These are phyloP conservation scores for Hypericum perforatum DNA, from an alignment of 345 rosid genomes.

Conservation along the genomic window DNA sequence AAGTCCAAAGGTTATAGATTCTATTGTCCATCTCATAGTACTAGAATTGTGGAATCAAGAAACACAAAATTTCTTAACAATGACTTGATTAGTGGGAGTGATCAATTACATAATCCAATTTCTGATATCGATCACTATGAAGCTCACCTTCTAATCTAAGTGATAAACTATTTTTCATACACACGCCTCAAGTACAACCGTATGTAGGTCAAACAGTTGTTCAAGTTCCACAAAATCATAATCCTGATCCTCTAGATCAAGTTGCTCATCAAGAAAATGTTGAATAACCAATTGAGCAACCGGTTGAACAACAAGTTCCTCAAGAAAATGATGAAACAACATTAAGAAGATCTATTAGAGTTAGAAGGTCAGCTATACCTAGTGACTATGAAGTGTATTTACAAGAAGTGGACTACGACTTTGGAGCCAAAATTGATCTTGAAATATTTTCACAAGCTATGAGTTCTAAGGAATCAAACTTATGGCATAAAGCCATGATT, in stretches of 20 bases:
- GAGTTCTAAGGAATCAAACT: not conserved
- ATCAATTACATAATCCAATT: no score
- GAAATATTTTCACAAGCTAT: slow-evolving; percentile 7
- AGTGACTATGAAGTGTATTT: slow-evolving; percentile 4
- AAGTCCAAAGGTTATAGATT: not conserved
- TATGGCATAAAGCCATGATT: not conserved
- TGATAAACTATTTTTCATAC: not conserved
- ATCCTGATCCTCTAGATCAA: not conserved
- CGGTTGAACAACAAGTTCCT: not conserved
- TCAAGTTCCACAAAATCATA: not conserved
- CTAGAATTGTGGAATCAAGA: slow-evolving; percentile 8
- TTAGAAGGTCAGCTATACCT: not conserved
- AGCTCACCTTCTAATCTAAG: not conserved
- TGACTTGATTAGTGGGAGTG: slow-evolving; percentile 9
- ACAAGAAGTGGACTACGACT: not conserved
- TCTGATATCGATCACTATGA: slow-evolving; percentile 1
- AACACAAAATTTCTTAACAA: not conserved
- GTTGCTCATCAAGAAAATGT: not conserved
- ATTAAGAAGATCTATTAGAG: slow-evolving; percentile 4
- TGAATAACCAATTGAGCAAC: not conserved
- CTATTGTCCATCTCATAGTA: not conserved
- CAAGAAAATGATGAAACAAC: not conserved
- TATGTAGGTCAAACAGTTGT: not conserved
- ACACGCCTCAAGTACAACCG: not conserved
- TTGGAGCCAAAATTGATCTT: not conserved